phyloP scores from a whole-genome alignment of 306 rosid genomes.

The Macrotyloma uniflorum region DNA sequence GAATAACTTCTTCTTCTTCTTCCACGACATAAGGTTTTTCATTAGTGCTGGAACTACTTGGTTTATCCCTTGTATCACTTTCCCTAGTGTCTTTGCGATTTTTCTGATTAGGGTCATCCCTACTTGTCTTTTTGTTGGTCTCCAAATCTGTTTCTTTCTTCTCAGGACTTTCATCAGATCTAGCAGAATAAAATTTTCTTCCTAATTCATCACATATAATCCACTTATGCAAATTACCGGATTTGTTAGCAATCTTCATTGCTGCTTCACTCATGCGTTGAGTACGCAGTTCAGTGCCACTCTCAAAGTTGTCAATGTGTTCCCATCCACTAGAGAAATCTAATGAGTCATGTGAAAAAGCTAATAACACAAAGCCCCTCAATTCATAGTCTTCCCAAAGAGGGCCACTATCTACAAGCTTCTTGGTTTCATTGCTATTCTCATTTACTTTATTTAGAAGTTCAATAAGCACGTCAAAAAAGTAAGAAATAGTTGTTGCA shows the following conservation, averaged over 20 bases:
- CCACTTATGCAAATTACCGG: neutral
- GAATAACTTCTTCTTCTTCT: conserved; percentile 18
- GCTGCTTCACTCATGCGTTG: conserved; percentile 14
- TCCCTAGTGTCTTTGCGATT: neutral
- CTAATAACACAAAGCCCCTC: conserved; percentile 1
- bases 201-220: conserved; percentile 10
- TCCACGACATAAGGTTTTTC: neutral
- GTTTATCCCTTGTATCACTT: conserved; percentile 9
- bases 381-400: conserved; percentile 20
- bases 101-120: neutral
- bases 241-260: neutral
- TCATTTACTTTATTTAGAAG: conserved; percentile 13
- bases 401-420: conserved; percentile 5
- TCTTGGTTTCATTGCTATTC: neutral
- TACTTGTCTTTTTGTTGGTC: neutral
- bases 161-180: neutral
- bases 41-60: neutral
- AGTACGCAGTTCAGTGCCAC: neutral
- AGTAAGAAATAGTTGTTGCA: conserved; percentile 3
- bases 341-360: neutral
- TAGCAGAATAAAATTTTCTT: neutral
- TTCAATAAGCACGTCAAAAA: neutral
- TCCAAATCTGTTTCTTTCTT: neutral
- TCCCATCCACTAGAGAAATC: conserved; percentile 14
- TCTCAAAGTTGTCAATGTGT: conserved; percentile 14